Conservation (phyloP, 257 asterid genomes). For the Schizonepeta tenuifolia region DNA sequence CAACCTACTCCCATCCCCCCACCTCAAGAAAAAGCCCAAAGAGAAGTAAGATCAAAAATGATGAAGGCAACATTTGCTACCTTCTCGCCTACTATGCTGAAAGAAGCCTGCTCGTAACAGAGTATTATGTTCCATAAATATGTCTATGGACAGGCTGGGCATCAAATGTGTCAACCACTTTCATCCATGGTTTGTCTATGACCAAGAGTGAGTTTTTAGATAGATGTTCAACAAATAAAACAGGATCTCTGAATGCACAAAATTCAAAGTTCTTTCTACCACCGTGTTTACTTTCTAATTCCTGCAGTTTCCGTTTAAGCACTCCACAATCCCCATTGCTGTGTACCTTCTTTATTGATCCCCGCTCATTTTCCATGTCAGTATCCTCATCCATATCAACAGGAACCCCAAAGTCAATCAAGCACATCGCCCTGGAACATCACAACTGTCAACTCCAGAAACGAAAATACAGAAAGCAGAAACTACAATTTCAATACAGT, state of each 20-base stretch:
- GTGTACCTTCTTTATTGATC: conserved; percentile 44
- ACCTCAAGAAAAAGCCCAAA: conserved; percentile 14
- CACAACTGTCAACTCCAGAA: conserved; percentile 24
- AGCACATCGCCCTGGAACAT: conserved; percentile 74
- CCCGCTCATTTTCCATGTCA: conserved; percentile 49
- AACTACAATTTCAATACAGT: not conserved
- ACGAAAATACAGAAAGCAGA: conserved; percentile 7
- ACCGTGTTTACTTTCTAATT: conserved; percentile 50
- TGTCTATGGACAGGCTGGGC: conserved; percentile 90
- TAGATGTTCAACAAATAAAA: conserved; percentile 88
- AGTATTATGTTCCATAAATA: conserved; percentile 69
- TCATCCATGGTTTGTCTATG: conserved; percentile 90
- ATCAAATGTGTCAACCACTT: conserved; percentile 73
- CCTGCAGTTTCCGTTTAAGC: conserved; percentile 64
- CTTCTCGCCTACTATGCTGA: conserved; percentile 35
- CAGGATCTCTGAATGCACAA: conserved; percentile 71
- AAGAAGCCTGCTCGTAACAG: conserved; percentile 28
- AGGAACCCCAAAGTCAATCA: conserved; percentile 85
- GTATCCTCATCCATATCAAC: conserved; percentile 56
- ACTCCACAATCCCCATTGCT: conserved; percentile 42
- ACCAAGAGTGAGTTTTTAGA: conserved; percentile 78
- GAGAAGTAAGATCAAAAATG: conserved; percentile 41
- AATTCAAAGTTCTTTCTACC: conserved; percentile 72
- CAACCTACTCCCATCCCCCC: conserved; percentile 21
- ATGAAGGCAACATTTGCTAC: conserved; percentile 36